Base-by-base conservation (phyloP, 2,329 filamentous ascomycete species). In the Biscogniauxia mediterranea region DNA sequence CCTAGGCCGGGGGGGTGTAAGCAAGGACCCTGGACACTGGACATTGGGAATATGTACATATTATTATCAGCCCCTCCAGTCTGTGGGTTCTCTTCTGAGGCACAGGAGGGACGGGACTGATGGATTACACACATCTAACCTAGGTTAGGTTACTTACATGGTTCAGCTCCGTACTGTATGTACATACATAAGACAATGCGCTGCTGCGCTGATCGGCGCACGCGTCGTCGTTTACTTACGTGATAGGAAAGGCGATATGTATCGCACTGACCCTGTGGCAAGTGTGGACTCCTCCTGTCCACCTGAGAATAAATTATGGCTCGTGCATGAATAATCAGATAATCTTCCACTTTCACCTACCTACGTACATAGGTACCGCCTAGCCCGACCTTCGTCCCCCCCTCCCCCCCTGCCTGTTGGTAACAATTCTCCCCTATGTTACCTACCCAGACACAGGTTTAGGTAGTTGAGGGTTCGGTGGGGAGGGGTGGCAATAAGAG, bases 151-250 rank as follows among this genome's bases (percentile, higher is more conserved):
- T 32, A 32, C 28, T 9, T 13, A 32, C 11, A 32, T 32, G 46
- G 50, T 38, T 38, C 60, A 52, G 53, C 25, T 26, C 13, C 38
- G 38, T 46, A 46, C 38, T 32, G 17, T 46, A 46, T n/a, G 15
- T n/a, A 46, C 5, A 4, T 11, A 46, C 5, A 46, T 17, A 17
- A 11, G 38, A 6, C 38, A 13, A 46, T 11, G 38, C 58, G 58
- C 60, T 66, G 55, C 56, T 66, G 55, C 56, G 60, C 42, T 60
- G 38, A 46, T 46, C 60, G 57, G 60, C 56, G 58, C 56, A 28
- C 56, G 57, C 56, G 25, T 55, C 38, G 38, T n/a, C 17, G 11
- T 46, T 11, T 46, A 32, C 57, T 55, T 17, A 55, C 25, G 58
- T n/a, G 55, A 55, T 55, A 26, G 63, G 53, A 57, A 59, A 55